A percentile compares a stretch with the other conserved stretches of the same genome.
Conservation (phyloP, 495 filamentous ascomycete species). For the Neurospora sp. region DNA sequence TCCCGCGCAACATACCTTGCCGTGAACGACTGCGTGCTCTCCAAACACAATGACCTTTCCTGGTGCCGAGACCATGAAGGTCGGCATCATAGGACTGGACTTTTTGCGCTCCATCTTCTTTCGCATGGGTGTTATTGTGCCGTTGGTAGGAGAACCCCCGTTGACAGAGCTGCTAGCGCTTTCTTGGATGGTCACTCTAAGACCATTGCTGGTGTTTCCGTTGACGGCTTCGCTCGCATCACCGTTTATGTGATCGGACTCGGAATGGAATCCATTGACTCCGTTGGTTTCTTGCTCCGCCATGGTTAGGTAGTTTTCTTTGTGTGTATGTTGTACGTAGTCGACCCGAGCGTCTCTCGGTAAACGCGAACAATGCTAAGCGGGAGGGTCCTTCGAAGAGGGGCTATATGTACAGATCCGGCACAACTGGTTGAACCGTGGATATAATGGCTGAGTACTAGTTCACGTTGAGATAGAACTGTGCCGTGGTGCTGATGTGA, state of each 20-base stretch:
- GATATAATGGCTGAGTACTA: not conserved
- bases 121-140: conserved; percentile 11
- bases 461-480: not conserved
- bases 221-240: conserved; percentile 15
- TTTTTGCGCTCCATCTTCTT: conserved; percentile 36
- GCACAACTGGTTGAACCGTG: not conserved
- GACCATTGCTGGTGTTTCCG: conserved; percentile 10
- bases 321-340: not conserved
- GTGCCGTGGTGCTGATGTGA: not conserved
- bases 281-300: conserved; percentile 15
- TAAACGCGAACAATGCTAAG: not conserved
- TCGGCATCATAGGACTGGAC: conserved; percentile 57
- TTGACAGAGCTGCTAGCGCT: conserved; percentile 15
- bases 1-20: conserved; percentile 48
- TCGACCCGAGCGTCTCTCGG: not conserved
- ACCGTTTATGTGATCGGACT: conserved; percentile 11
- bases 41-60: conserved; percentile 97
- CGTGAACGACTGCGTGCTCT: conserved; percentile 93
- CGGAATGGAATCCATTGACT: conserved; percentile 17
- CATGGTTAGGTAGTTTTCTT: not conserved
- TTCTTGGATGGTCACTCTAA: not conserved
- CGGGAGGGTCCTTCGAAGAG: not conserved
- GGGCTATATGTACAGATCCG: not conserved
- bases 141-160: conserved; percentile 8
- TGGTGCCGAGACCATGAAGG: conserved; percentile 96